phyloP scores from a whole-genome alignment of 192 early-diverging fungal species.

The Linnemannia hyalina region DNA sequence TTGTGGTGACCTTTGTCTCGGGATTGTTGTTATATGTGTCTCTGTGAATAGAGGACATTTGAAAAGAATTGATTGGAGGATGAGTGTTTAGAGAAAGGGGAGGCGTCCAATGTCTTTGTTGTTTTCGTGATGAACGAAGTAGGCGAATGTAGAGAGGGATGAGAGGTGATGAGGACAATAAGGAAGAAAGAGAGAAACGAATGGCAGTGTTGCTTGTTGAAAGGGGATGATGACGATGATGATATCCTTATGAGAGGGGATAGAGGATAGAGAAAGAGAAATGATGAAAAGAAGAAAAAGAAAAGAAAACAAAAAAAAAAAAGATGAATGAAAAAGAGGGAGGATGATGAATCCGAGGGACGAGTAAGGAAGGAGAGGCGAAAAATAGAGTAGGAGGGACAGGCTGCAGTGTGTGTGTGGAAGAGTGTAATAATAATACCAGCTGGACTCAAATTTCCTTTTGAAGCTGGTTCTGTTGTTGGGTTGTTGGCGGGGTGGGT shows the following conservation, averaged over 20 bases:
- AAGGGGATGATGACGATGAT: background rate
- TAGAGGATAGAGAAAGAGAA: background rate
- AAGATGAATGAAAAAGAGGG: background rate
- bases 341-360: background rate
- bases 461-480: background rate
- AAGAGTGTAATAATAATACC: background rate
- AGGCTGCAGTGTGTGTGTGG: background rate
- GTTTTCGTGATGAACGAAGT: background rate
- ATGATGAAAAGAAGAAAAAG: background rate
- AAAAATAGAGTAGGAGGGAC: background rate
- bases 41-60: background rate
- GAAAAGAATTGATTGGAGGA: background rate
- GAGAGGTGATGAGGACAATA: background rate
- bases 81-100: background rate
- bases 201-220: background rate
- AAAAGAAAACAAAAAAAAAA: background rate
- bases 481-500: too few species aligned
- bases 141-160: background rate
- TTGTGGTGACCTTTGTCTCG: background rate
- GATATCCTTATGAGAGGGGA: background rate
- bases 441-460: constrained; percentile 10
- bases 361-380: background rate
- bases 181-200: background rate
- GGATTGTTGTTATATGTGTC: background rate
- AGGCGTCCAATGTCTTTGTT: too few species aligned